phyloP scores from a whole-genome alignment of 805 yeast species.

The Ogataea nakhonphanomensis region DNA sequence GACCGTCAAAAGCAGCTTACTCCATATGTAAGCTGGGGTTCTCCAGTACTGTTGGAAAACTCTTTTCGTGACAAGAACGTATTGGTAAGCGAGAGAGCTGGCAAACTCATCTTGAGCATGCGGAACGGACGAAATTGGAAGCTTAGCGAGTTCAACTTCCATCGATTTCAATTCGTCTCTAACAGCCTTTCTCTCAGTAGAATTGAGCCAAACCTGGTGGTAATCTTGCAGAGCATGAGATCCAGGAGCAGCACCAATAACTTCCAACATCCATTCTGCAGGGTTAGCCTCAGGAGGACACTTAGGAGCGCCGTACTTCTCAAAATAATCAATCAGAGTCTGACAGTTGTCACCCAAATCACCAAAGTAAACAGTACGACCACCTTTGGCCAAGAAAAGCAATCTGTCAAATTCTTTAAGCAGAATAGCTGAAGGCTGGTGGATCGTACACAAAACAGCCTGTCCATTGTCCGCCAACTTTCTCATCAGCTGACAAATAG shows the following conservation, averaged over 20 bases:
- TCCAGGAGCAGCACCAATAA: conserved; percentile 81
- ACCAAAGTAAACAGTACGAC: conserved; percentile 73
- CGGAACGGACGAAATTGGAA: conserved; percentile 32
- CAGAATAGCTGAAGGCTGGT: conserved; percentile 80
- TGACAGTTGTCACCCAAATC: conserved; percentile 57
- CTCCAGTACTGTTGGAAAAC: conserved; percentile 63
- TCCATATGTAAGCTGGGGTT: conserved; percentile 58
- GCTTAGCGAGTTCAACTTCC: conserved; percentile 54
- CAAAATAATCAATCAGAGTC: conserved; percentile 63
- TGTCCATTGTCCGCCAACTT: conserved; percentile 51
- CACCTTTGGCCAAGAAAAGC: conserved; percentile 66
- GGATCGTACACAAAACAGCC: conserved; percentile 67
- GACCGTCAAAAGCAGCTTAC: conserved; percentile 50
- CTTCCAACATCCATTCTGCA: conserved; percentile 90
- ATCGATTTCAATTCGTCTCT: conserved; percentile 57
- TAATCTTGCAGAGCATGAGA: conserved; percentile 70
- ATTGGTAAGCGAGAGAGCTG: conserved; percentile 35
- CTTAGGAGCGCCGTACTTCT: conserved; percentile 56
- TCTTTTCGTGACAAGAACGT: conserved; percentile 44
- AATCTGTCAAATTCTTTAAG: conserved; percentile 76
- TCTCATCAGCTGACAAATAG: conserved; percentile 51
- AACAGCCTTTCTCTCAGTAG: conserved; percentile 57
- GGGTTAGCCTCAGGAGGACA: conserved; percentile 75
- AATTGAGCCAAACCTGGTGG: conserved; percentile 72
- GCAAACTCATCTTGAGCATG: conserved; percentile 41